Percentiles rank a stretch among this genome's conserved stretches.
phyloP scores from a whole-genome alignment of 305 asterid genomes.

The Caryopteris hybrid region DNA sequence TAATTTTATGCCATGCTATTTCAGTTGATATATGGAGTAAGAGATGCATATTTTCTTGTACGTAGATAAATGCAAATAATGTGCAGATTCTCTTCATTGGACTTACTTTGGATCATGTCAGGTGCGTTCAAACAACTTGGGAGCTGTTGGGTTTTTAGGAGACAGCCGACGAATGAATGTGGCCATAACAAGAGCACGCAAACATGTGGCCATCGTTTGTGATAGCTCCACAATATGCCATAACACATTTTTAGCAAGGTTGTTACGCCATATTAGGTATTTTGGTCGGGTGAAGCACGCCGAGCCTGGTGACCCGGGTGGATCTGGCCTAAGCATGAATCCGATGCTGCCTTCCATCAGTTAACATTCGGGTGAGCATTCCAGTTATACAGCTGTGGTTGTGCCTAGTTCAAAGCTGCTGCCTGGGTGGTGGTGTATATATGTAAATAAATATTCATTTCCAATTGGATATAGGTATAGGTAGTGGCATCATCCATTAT shows the following conservation, averaged over 20 bases:
- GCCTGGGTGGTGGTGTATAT: neutral
- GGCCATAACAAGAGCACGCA: constrained; percentile 96
- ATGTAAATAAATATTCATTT: constrained; percentile 5
- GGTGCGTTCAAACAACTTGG: constrained; percentile 95
- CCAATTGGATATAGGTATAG: constrained; percentile 3
- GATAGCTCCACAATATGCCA: constrained; percentile 99
- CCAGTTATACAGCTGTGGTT: neutral
- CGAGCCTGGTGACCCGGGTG: constrained; percentile 83
- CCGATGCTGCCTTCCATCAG: constrained; percentile 80
- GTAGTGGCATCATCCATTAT: constrained; percentile 3
- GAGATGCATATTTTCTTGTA: neutral
- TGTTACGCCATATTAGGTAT: constrained; percentile 84
- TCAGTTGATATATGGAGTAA: neutral
- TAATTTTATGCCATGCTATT: no score
- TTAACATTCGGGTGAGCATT: constrained; percentile 14
- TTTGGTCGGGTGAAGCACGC: constrained; percentile 84
- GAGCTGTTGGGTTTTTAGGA: constrained; percentile 97
- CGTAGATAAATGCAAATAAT: neutral
- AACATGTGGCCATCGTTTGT: constrained; percentile 82
- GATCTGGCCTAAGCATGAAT: constrained; percentile 78
- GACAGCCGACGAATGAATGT: constrained; percentile 96
- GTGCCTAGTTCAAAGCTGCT: neutral
- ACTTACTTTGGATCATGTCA: constrained; percentile 23
- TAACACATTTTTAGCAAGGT: constrained; percentile 86
- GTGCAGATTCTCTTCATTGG: no score